These are phyloP conservation scores for Ceratobasidium sp. DNA, from an alignment of 1,284 basidiomycete species.

Conservation along the genomic window DNA sequence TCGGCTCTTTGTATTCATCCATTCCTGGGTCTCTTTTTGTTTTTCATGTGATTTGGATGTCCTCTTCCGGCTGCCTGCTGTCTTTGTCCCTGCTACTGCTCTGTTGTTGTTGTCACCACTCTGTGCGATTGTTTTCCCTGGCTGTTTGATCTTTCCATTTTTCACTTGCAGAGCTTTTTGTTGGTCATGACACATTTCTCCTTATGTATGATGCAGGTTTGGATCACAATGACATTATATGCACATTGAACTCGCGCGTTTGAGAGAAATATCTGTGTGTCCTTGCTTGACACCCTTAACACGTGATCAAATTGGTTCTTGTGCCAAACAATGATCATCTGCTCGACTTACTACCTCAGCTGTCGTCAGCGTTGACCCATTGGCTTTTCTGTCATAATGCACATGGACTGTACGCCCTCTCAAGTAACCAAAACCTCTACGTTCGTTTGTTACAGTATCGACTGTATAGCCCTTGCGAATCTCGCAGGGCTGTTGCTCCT, in stretches of 20 bases:
- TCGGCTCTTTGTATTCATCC: not conserved
- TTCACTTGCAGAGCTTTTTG: not conserved
- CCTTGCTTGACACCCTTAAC: too few species aligned
- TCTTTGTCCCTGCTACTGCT: not conserved
- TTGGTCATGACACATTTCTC: constrained; percentile 19
- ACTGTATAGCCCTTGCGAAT: too few species aligned
- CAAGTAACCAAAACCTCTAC: too few species aligned
- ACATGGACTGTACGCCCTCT: too few species aligned
- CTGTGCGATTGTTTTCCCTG: not conserved
- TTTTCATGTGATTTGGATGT: constrained; percentile 7
- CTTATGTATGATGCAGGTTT: constrained; percentile 31
- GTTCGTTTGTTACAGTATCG: too few species aligned
- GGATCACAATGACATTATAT: constrained; percentile 28
- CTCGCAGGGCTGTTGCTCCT: too few species aligned
- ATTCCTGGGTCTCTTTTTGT: not conserved
- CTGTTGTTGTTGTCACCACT: not conserved
- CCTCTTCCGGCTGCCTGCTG: not conserved
- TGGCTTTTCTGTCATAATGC: too few species aligned
- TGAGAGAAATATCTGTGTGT: too few species aligned
- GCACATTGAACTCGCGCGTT: not conserved
- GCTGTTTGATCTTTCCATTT: constrained; percentile 5
- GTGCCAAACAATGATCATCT: too few species aligned
- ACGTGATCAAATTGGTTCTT: too few species aligned
- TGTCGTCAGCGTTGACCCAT: too few species aligned
- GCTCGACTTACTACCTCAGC: too few species aligned